A percentile compares a stretch with the other conserved stretches of the same genome.
These are phyloP conservation scores for Parachaetomium inaequale DNA, from an alignment of 495 filamentous ascomycete species.

Conservation along the genomic window DNA sequence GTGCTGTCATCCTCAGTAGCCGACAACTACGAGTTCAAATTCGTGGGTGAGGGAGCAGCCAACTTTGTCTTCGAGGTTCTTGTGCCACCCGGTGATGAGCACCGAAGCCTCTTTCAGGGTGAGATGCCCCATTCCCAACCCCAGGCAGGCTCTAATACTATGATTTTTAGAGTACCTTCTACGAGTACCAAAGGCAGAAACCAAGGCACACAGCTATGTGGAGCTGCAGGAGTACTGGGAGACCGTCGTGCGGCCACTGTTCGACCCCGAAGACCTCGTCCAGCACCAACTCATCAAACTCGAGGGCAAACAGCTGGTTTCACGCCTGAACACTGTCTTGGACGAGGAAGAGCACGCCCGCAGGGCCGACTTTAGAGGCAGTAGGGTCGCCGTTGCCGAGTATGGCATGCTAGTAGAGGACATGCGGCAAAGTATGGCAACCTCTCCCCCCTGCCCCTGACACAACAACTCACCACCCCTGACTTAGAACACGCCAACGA, in stretches of 20 bases:
- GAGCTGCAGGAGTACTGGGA: constrained; percentile 58
- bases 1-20: not conserved
- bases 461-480: not conserved
- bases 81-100: constrained; percentile 28
- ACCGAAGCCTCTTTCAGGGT: constrained; percentile 24
- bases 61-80: constrained; percentile 65
- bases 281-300: constrained; percentile 57
- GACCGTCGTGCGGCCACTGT: constrained; percentile 53
- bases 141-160: constrained; percentile 8
- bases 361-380: constrained; percentile 49
- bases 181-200: constrained; percentile 61
- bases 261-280: constrained; percentile 56
- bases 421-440: constrained; percentile 55
- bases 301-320: constrained; percentile 29
- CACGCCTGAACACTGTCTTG: constrained; percentile 52
- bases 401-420: constrained; percentile 75
- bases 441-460: not conserved
- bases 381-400: constrained; percentile 57
- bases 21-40: constrained; percentile 25
- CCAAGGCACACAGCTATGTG: constrained; percentile 51
- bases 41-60: constrained; percentile 62
- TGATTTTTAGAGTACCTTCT: constrained; percentile 53
- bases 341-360: constrained; percentile 37
- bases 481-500: constrained; percentile 33
- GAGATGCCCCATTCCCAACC: not conserved